Percentiles rank a stretch among this genome's conserved stretches.
phyloP scores from a whole-genome alignment of 164 flowering plant species.

The Warburgia ugandensis region DNA sequence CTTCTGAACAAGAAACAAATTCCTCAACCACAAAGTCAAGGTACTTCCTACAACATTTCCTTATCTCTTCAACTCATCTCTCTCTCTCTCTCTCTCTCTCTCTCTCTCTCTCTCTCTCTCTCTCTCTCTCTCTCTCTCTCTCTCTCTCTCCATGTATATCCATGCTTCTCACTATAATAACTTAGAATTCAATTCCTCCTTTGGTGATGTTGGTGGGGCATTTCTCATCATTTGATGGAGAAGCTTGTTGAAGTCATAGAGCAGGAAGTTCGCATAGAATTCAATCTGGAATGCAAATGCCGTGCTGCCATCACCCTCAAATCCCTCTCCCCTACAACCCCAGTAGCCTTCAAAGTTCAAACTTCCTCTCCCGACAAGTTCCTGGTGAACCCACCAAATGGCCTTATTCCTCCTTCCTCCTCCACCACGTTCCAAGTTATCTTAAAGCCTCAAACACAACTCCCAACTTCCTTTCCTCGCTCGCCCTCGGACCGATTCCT shows the following conservation, averaged over 20 bases:
- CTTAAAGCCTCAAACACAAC: constrained; percentile 58
- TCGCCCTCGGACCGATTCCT: constrained; percentile 70
- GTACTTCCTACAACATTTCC: no score
- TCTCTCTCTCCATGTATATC: no score
- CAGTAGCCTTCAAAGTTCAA: constrained; percentile 66
- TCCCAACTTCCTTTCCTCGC: constrained; percentile 58
- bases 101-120: no score
- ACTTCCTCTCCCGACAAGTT: constrained; percentile 78
- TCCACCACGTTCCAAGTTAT: constrained; percentile 51
- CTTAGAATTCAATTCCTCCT: no score
- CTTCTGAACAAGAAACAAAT: no score
- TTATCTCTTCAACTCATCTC: no score
- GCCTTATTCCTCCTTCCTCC: constrained; percentile 45
- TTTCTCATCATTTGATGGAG: constrained; percentile 1
- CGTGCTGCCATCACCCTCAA: constrained; percentile 40
- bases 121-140: no score
- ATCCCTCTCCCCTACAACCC: constrained; percentile 37
- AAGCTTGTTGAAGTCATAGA: constrained; percentile 46
- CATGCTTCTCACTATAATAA: no score
- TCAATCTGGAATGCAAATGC: constrained; percentile 44
- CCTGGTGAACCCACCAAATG: constrained; percentile 67
- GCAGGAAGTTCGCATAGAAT: constrained; percentile 50
- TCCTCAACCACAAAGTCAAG: no score
- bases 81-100: no score
- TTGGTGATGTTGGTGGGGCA: no score